Base-by-base conservation (phyloP, 345 rosid species). In the Gossypium thurberi region DNA sequence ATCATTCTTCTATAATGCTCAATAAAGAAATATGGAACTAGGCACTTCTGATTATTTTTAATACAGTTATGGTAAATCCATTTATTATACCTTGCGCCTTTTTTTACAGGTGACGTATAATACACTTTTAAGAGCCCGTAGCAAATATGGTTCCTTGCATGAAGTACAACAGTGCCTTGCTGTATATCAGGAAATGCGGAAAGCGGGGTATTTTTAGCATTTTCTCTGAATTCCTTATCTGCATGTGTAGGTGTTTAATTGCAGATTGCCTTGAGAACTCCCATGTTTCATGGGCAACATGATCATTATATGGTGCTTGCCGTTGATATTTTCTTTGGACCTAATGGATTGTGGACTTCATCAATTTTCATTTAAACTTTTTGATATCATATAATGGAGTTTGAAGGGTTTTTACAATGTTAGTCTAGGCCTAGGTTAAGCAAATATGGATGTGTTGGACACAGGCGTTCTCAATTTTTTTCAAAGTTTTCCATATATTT, bases 111-210 rank as follows among this genome's bases (percentile, higher is more conserved):
- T 92, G 77, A 94, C 98, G 4, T 94, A 92, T 73, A 86, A 87
- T 67, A 92, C 97, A 53, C 93, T 92, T 74, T 81, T 94, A 67
- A 82, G 88, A 79, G 97, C 95, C 55, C 90, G 90, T 47, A 85
- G 86, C 77, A 88, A 84, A 77, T 94, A 89, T 61, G 97, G 95
- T 71, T 92, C 97, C 76, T 83, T 89, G 76, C 79, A 77, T 73
- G 97, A 94, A 85, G 91, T 94, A 71, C 88, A 84, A 71, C 98
- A 90, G 78, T 94, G 95, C 84, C 85, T 92, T 68, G 88, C 93
- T 60, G 79, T 94, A 81, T 92, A 90, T 81, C 95, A 87, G 84
- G 94, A 90, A 67, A 89, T 92, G 98, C 79, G 97, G 73, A 94
- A 82, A 83, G 91, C 97, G 51, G 98, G 98, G 97, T 94, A 87